Percentiles rank a stretch among this genome's conserved stretches.
These are phyloP conservation scores for Jimgerdemannia lactiflua DNA, from an alignment of 192 early-diverging fungal genomes.

Conservation along the genomic window DNA sequence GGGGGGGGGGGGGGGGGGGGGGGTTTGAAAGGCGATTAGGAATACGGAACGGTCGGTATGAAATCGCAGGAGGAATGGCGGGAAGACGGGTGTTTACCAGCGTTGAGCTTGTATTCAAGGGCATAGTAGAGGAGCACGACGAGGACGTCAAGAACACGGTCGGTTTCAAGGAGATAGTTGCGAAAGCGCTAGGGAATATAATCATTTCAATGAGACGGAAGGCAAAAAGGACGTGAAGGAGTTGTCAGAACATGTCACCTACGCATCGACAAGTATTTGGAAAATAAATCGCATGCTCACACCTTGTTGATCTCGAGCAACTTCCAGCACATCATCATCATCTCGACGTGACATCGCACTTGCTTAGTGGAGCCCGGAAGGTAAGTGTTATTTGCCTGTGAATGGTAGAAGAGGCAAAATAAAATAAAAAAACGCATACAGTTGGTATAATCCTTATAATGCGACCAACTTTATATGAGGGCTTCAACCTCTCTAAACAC, in stretches of 20 bases:
- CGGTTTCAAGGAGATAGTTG: slow-evolving; percentile 54
- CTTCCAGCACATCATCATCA: slow-evolving; percentile 84
- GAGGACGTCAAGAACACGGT: slow-evolving; percentile 58
- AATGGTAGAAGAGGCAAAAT: neutral
- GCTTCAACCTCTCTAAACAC: neutral
- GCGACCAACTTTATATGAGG: neutral
- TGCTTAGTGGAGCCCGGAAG: slow-evolving; percentile 74
- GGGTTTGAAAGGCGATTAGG: neutral
- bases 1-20: neutral
- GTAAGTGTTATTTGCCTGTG: slow-evolving; percentile 66
- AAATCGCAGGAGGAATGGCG: slow-evolving; percentile 1
- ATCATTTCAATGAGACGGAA: neutral
- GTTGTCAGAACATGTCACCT: neutral
- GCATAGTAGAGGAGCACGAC: slow-evolving; percentile 61
- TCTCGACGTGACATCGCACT: slow-evolving; percentile 60
- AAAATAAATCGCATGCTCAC: neutral
- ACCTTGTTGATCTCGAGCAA: slow-evolving; percentile 79
- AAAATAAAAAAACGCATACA: neutral
- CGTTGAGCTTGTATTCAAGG: slow-evolving; percentile 54
- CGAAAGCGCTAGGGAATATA: slow-evolving; percentile 53
- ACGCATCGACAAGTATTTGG: neutral
- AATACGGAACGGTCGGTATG: neutral
- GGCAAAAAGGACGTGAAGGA: too few relatives aligned
- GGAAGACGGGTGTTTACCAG: slow-evolving; percentile 36
- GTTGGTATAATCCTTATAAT: too few relatives aligned